Evolutionary conservation across 257 asterid genomes (phyloP), one percentile per base, ranked within the genome.

Genomic region (Gardenia jasminoides): DNA sequence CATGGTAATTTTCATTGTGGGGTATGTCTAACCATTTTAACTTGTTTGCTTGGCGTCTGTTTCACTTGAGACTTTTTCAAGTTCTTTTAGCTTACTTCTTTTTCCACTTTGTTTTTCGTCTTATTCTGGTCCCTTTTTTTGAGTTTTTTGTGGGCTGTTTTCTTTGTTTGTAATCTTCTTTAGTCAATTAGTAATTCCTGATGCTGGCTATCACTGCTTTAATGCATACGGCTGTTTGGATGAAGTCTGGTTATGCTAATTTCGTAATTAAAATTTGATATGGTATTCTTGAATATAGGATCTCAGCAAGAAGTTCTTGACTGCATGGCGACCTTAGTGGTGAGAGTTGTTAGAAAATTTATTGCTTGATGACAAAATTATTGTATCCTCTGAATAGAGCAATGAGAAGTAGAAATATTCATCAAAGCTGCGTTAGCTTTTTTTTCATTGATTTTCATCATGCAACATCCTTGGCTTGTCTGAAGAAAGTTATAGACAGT

Each of bases 1-100:
- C 26, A n/a, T 70, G 44, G 56, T 48, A 36, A 59, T 70, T 75
- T 75, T 41, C n/a, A 41, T 75, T 46, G 70, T 39, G 70, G n/a
- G 56, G 0, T 43, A 46, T 11, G 26, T 73, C 28, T 50, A 41
- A 48, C 22, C 31, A 72, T 50, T 73, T 31, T 7, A 30, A 30
- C 47, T 50, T 48, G 31, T 71, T 7, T 59, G 1, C 67, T 74
- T 66, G 36, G 66, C 16, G 50, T 36, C 50, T 30, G 12, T 72
- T 28, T n/a, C 20, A 3, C 0, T 67, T 54, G 7, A 74, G 43
- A 46, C 19, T 41, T 58, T 70, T 43, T 43, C 15, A 78, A 61
- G 65, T 30, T 67, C 7, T 33, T 56, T 52, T 28, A 36, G 68
- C 68, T 77, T 19, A 52, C 30, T 72, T 39, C 43, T 62, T 36